Conservation (phyloP, 257 asterid genomes). For the Parsonsia alboflavescens region DNA sequence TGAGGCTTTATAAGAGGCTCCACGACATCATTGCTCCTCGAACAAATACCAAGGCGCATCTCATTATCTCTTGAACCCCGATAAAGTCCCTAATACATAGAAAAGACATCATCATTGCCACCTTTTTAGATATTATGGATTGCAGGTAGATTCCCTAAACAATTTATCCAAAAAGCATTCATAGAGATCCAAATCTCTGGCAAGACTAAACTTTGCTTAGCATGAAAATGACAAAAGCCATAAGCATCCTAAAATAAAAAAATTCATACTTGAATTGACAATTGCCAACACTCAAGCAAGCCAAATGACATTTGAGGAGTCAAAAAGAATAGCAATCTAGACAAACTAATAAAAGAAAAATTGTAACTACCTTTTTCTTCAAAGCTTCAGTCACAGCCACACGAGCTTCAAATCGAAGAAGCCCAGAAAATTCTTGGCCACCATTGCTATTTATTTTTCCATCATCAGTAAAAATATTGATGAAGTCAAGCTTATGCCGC, state of each 20-base stretch:
- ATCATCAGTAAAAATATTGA: slow-evolving; percentile 88
- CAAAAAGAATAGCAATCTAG: background rate
- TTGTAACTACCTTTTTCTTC: slow-evolving; percentile 50
- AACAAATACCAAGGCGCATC: slow-evolving; percentile 95
- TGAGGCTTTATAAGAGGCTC: slow-evolving; percentile 97
- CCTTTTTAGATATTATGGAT: background rate
- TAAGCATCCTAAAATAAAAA: slow-evolving; percentile 7
- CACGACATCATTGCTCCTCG: slow-evolving; percentile 81
- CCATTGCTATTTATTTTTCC: slow-evolving; percentile 90
- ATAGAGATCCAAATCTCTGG: background rate
- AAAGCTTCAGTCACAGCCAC: slow-evolving; percentile 69
- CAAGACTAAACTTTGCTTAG: background rate
- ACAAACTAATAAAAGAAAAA: slow-evolving; percentile 5
- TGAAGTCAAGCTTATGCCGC: slow-evolving; percentile 79
- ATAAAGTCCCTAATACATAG: slow-evolving; percentile 60
- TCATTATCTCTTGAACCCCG: slow-evolving; percentile 71
- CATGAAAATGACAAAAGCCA: background rate
- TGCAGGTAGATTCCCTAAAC: background rate
- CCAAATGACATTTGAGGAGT: slow-evolving; percentile 2
- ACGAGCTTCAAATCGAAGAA: slow-evolving; percentile 92
- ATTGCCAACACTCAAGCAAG: background rate
- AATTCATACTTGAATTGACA: background rate
- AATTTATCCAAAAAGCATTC: background rate
- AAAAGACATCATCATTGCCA: background rate
- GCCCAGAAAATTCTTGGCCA: slow-evolving; percentile 62